A percentile compares a stretch with the other conserved stretches of the same genome.
Evolutionary conservation across 2,329 filamentous ascomycete species (phyloP).

Genomic region (Beauveria medogensis): DNA sequence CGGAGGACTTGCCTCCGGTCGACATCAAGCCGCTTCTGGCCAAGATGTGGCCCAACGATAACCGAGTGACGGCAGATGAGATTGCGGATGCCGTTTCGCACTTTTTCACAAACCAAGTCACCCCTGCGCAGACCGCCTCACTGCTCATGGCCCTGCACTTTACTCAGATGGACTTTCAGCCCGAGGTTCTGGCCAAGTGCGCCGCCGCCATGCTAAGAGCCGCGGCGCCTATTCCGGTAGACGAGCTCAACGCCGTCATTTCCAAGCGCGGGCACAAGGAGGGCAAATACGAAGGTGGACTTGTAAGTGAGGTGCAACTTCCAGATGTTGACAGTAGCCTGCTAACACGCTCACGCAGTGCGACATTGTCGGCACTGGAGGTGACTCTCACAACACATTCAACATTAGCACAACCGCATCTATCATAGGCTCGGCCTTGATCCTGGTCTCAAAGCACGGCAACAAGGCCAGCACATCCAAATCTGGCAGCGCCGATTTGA

Average conservation of each 20-base stretch:
- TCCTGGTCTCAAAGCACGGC: conserved; percentile 89
- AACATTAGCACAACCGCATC: conserved; percentile 95
- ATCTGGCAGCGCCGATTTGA: conserved; percentile 87
- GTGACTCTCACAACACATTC: conserved; percentile 95
- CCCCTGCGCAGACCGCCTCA: conserved; percentile 79
- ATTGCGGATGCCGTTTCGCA: conserved; percentile 84
- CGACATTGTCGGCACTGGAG: conserved; percentile 95
- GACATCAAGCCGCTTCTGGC: conserved; percentile 66
- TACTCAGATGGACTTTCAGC: conserved; percentile 72
- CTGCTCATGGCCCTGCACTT: conserved; percentile 89
- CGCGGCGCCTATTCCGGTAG: conserved; percentile 61
- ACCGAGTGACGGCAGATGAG: conserved; percentile 61
- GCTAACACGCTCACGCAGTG: conserved; percentile 37
- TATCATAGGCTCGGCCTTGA: conserved; percentile 77
- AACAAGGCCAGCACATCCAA: conserved; percentile 93
- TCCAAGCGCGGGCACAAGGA: conserved; percentile 52
- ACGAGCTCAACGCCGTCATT: conserved; percentile 53
- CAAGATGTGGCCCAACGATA: conserved; percentile 56
- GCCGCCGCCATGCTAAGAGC: conserved; percentile 77
- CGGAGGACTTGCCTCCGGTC: conserved; percentile 27
- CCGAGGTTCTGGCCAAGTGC: conserved; percentile 80
- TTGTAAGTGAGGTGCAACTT: conserved; percentile 49
- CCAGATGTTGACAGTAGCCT: background rate
- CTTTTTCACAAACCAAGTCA: conserved; percentile 85
- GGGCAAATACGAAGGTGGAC: conserved; percentile 70